A percentile compares a stretch with the other conserved stretches of the same genome.
These are phyloP conservation scores for Erythrophleum fordii DNA, from an alignment of 306 rosid species.

Conservation along the genomic window DNA sequence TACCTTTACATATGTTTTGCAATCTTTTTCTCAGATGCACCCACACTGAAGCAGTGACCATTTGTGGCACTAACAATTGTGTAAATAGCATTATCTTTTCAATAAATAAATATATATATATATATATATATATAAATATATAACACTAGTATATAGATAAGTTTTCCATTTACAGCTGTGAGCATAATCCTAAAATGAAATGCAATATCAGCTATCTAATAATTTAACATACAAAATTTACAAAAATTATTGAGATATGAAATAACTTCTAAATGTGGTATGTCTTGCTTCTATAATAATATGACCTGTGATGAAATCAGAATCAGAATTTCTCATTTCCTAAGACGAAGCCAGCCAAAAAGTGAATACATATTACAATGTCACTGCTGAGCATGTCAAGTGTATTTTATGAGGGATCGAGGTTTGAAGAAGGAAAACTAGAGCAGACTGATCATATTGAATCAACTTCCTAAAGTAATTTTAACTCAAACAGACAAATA, in stretches of 20 bases:
- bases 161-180: too few species aligned
- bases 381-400: slow-evolving; percentile 22
- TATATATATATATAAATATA: too few species aligned
- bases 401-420: not conserved
- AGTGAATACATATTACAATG: slow-evolving; percentile 3
- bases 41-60: slow-evolving; percentile 8
- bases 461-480: not conserved
- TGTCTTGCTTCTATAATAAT: too few species aligned
- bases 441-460: not conserved
- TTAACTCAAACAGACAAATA: not conserved
- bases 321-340: not conserved
- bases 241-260: too few species aligned
- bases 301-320: not conserved
- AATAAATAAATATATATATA: too few species aligned
- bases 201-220: too few species aligned
- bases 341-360: slow-evolving; percentile 15
- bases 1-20: slow-evolving; percentile 4
- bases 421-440: not conserved
- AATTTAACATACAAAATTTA: too few species aligned
- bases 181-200: too few species aligned
- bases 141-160: too few species aligned
- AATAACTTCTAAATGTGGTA: too few species aligned
- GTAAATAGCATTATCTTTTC: not conserved
- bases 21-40: slow-evolving; percentile 24
- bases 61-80: slow-evolving; percentile 15